Evolutionary conservation across 352 stramenopile species (phyloP).

Genomic region (Phytopythium sindhum): DNA sequence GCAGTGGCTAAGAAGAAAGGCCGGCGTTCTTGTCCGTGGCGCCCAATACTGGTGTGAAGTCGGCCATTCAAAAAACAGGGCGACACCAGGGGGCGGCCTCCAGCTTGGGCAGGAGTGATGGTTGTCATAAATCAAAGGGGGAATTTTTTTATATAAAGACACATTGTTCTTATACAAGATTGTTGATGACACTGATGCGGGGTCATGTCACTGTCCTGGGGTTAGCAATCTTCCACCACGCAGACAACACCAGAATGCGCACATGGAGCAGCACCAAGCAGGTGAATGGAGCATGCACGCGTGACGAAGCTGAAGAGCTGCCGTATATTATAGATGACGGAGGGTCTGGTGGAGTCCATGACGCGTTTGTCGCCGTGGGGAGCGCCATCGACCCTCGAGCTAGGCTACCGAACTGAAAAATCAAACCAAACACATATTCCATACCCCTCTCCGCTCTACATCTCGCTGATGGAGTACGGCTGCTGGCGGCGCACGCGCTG

Average conservation of each 20-base stretch:
- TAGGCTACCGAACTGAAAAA: neutral
- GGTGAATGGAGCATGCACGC: neutral
- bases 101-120: neutral
- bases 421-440: neutral
- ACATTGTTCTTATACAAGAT: neutral
- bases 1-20: neutral
- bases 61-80: neutral
- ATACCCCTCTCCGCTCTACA: neutral
- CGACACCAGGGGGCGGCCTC: neutral
- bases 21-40: too few relatives aligned
- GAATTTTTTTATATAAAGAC: neutral
- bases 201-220: neutral
- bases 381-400: neutral
- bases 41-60: neutral
- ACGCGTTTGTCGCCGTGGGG: too few relatives aligned
- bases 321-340: too few relatives aligned
- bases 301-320: too few relatives aligned
- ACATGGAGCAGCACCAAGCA: neutral
- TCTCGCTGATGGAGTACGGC: constrained; percentile 9
- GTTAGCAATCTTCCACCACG: neutral
- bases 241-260: too few relatives aligned
- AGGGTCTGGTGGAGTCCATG: too few relatives aligned
- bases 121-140: neutral
- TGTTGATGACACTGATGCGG: neutral
- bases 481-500: constrained; percentile 7